These are phyloP conservation scores for Curvularia sp. DNA, from an alignment of 2,329 filamentous ascomycete species.

Conservation along the genomic window DNA sequence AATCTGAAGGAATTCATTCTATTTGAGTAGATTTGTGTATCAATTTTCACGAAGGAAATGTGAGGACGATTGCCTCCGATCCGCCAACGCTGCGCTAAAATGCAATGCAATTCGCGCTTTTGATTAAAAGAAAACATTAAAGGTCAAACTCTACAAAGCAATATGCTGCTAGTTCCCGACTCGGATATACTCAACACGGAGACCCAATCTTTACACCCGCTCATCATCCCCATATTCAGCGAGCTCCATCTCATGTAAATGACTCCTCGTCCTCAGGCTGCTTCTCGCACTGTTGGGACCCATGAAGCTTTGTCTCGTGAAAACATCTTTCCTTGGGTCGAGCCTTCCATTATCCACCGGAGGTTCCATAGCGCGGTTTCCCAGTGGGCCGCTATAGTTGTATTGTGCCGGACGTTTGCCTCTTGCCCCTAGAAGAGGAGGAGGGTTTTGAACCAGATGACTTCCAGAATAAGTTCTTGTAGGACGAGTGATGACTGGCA, in stretches of 20 bases:
- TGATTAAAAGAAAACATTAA: neutral
- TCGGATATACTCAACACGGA: neutral
- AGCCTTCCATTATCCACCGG: constrained; percentile 11
- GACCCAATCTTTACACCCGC: neutral
- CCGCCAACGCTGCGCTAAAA: neutral
- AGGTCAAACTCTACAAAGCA: neutral
- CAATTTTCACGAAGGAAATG: neutral
- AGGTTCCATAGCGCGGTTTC: constrained; percentile 18
- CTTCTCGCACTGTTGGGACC: constrained; percentile 34
- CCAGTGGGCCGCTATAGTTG: constrained; percentile 22
- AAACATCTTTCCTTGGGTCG: constrained; percentile 29
- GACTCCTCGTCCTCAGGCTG: constrained; percentile 37
- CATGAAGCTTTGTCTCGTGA: constrained; percentile 33
- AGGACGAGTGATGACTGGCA: constrained; percentile 20
- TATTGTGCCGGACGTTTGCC: constrained; percentile 35
- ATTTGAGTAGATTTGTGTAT: neutral
- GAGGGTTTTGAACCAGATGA: constrained; percentile 4
- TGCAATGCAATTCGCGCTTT: neutral
- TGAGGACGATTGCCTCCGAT: neutral
- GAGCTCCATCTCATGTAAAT: constrained; percentile 40
- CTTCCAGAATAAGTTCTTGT: constrained; percentile 18
- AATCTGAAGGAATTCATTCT: neutral
- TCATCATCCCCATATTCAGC: constrained; percentile 20
- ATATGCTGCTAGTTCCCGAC: neutral
- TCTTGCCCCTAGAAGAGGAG: constrained; percentile 2